Base-by-base conservation (phyloP, 148 eudicot species). In the Chenopodium berlandieri region DNA sequence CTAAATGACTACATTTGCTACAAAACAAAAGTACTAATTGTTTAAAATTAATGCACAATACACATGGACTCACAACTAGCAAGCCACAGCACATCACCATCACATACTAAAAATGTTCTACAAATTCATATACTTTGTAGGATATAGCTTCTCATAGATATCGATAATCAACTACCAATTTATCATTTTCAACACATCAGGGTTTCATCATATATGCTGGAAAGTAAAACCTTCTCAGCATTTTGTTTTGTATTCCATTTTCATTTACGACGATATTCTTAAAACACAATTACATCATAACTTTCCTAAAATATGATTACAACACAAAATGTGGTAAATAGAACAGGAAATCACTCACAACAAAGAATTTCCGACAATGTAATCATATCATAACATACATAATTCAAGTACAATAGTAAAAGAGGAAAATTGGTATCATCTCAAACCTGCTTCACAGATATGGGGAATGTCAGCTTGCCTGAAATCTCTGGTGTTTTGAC, bases 391-490 rank as follows among this genome's bases (percentile, higher is more conserved):
- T 32, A 79, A 79, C 19, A 48, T n/a, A 40, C 37, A 80, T 46
- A 75, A 52, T 60, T 2, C 47, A 16, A 14, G 16, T 14, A 12
- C 1, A 2, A 19, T 9, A 32, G 5, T 5, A 46, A 46, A 52
- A 71, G 62, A n/a, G 62, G 56, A 50, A 25, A 74, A 74, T 12
- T 74, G 47, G 48, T 54, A 31, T 22, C 23, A 12, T 63, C 64
- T 13, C 75, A 67, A 75, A 95, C 98, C 98, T 95, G 98, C 88
- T 95, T 95, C 88, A 95, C 82, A 64, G 98, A 93, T 56, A 95
- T 92, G 9, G 98, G 98, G 80, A 95, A 95, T 3, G 97, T 93
- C 87, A 95, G 82, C 76, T 89, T 93, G 75, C 88, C 89, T 0
- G 92, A 91, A 72, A 86, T 71, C 86, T 93, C 89, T 0, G 90